Conservation (phyloP, 1,139 yeast genomes). For the Suhomyces yuchorum region DNA sequence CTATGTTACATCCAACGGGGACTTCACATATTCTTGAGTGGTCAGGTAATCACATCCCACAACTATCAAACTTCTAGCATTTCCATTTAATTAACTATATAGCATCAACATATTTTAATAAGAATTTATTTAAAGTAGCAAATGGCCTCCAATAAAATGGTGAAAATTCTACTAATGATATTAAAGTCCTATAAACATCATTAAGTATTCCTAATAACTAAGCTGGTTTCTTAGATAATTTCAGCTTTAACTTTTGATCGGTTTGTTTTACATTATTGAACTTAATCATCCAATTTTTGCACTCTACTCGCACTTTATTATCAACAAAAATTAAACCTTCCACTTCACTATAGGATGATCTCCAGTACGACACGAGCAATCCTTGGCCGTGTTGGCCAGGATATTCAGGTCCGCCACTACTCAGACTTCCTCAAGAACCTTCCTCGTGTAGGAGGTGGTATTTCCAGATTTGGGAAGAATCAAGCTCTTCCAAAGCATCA, state of each 20-base stretch:
- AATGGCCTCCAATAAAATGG: no score
- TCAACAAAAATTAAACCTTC: background rate
- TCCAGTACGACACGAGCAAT: slow-evolving; percentile 2
- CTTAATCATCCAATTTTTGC: background rate
- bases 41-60: background rate
- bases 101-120: background rate
- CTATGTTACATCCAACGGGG: slow-evolving; percentile 48
- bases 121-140: no score
- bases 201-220: no score
- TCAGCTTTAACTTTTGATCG: no score
- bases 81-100: background rate
- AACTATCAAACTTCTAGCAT: background rate
- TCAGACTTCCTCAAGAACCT: slow-evolving; percentile 27
- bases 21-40: slow-evolving; percentile 30
- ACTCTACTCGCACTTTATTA: background rate
- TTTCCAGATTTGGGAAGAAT: slow-evolving; percentile 23
- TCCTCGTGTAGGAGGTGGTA: slow-evolving; percentile 30
- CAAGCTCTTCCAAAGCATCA: slow-evolving; percentile 7
- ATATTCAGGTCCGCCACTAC: slow-evolving; percentile 16
- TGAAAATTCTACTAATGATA: no score
- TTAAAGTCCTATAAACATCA: no score
- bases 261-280: no score
- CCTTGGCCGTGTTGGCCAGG: background rate
- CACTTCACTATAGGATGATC: background rate
- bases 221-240: no score